Base-by-base conservation (phyloP, 371 early-diverging fungal species). In the Encephalitozoon cuniculi region DNA sequence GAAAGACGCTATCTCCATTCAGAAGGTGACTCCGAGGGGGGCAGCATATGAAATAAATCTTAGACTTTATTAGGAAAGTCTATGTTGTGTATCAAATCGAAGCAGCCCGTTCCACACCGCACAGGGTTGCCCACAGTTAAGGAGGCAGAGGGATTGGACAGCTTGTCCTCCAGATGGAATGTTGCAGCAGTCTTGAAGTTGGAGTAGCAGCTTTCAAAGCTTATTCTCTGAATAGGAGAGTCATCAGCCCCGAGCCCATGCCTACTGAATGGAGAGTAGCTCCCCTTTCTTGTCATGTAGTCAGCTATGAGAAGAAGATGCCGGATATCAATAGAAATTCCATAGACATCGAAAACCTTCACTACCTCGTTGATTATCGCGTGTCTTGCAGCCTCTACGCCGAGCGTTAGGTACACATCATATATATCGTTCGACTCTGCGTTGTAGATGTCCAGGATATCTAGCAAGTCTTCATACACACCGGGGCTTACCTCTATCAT, bases 271-370 rank as follows among this genome's bases (percentile, higher is more conserved):
- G 78, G 53, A 2, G 26, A 9, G 53, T 64, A 77, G 6, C 39
- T 43, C 0, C 81, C 81, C 39, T 71, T 66, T 52, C 76, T 67
- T 8, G 84, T 83, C 98, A 99, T 97, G 85, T 94, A 96, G 82
- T 99, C 99, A 43, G 95, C 95, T 83, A 97, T 93, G 63, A 99
- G 81, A 4, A 91, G 88, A 83, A 99, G 87, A 84, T 99, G 99
- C 37, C 97, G 90, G 41, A 87, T 86, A 85, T 99, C 93, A 63
- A 99, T 93, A 69, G 84, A 87, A 79, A 97, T 97, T 78, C 96
- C 93, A 83, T 97, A 97, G 0, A 91, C 95, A 53, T 88, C 92
- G 85, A 99, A 97, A 32, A 99, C 99, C 46, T 88, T 87, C 26
- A 88, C 89, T 65, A 97, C 89, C 88, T 99, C 97, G 77, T 90